Evolutionary conservation across 2,329 filamentous ascomycete species (phyloP), one percentile per base, ranked within the genome.

Genomic region (Lasiodiplodia gonubiensis): DNA sequence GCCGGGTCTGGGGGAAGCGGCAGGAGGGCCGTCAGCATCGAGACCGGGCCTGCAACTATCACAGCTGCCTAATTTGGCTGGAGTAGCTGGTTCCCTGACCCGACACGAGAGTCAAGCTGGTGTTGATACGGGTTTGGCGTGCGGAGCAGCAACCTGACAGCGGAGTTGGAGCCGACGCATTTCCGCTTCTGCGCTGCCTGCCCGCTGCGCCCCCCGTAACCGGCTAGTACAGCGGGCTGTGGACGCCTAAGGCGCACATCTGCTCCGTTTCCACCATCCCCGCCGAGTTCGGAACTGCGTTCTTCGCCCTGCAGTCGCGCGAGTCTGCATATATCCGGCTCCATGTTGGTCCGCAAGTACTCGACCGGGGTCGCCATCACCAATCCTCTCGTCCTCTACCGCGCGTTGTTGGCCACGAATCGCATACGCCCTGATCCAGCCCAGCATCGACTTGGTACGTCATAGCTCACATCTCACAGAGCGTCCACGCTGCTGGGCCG

Each of bases 301-400:
- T 42, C 30, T 55, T 27, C 27, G 42, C 52, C 30, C 53, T 46
- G 23, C 25, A 37, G 46, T 60, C 25, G 14, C 55, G 46, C 42
- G 60, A 61, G 49, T 42, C 25, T 55, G 21, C 33, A 33, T 53
- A 21, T 37, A 37, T 37, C 42, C n/a, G 48, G 54, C 65, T 30
- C 37, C 42, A 67, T 67, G 65, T 52, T 59, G 54, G 48, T 67
- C 55, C 65, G 65, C 54, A 67, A 48, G 35, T 67, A 67, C 68
- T 67, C 68, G 48, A 78, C 76, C 21, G 77, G 79, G 61, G 75
- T 85, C 64, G 76, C 83, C 27, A 85, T 85, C 72, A 85, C 83
- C 49, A 93, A 94, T 74, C 92, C 91, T 3, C 81, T 94, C 69
- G 87, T 93, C 69, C 89, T 93, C 70, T 94, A 94, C 77, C 86